A percentile compares a stretch with the other conserved stretches of the same genome.
Evolutionary conservation across 768 basidiomycete genomes (phyloP).

Genomic region (Tulasnella sp.): DNA sequence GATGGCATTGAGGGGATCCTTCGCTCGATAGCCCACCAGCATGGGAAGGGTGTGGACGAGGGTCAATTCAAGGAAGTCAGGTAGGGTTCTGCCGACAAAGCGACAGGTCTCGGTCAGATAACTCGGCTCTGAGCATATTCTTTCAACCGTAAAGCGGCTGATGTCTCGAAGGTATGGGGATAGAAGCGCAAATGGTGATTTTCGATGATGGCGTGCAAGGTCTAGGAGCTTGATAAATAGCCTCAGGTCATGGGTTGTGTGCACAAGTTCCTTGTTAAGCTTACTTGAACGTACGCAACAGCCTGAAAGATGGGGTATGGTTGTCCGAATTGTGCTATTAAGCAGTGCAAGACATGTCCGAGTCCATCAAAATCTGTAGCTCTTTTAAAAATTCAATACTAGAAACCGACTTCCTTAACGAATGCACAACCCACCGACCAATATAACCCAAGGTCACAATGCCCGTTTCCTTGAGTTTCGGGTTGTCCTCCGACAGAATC

Average conservation of each 20-base stretch:
- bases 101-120: conserved; percentile 52
- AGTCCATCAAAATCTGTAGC: conserved; percentile 39
- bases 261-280: conserved; percentile 15
- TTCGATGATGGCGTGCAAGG: conserved; percentile 44
- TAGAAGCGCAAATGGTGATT: conserved; percentile 50
- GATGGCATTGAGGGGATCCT: conserved; percentile 47
- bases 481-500: conserved; percentile 35
- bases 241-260: conserved; percentile 13
- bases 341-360: conserved; percentile 43
- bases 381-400: conserved; percentile 24
- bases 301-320: conserved; percentile 58
- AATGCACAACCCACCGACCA: conserved; percentile 28
- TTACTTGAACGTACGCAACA: conserved; percentile 52
- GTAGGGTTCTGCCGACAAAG: conserved; percentile 44
- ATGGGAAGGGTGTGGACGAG: conserved; percentile 53
- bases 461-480: conserved; percentile 47
- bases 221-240: conserved; percentile 37
- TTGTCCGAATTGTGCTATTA: conserved; percentile 55
- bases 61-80: conserved; percentile 51
- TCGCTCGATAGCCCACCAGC: conserved; percentile 50
- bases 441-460: conserved; percentile 48
- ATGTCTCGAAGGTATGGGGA: conserved; percentile 57
- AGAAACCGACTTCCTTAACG: neutral
- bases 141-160: conserved; percentile 48
- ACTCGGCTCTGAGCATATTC: conserved; percentile 44